Evolutionary conservation across 1,284 basidiomycete species (phyloP).

Genomic region (Cryptococcus depauperatus): DNA sequence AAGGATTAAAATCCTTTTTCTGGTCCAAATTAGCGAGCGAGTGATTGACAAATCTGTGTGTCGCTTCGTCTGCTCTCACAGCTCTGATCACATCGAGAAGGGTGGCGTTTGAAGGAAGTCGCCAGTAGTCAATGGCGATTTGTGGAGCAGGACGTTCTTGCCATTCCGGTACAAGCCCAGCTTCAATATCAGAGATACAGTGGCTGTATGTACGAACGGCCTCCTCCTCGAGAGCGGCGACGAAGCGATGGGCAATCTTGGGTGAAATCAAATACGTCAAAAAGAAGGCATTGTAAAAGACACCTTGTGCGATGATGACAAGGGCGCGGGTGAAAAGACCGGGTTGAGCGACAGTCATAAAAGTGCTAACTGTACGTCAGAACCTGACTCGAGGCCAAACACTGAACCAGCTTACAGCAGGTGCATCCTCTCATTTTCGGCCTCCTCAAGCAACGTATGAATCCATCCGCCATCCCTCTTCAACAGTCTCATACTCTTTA

Average conservation of each 20-base stretch:
- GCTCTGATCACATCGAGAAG: conserved; percentile 82
- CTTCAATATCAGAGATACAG: conserved; percentile 73
- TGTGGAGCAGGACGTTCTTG: conserved; percentile 60
- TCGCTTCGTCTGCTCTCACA: conserved; percentile 85
- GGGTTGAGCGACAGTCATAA: conserved; percentile 76
- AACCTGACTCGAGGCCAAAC: conserved; percentile 5
- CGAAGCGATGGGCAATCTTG: conserved; percentile 80
- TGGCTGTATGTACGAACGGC: conserved; percentile 82
- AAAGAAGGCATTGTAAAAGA: conserved; percentile 88
- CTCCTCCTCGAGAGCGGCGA: conserved; percentile 91
- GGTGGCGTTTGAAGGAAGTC: conserved; percentile 62
- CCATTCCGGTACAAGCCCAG: conserved; percentile 85
- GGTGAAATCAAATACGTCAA: conserved; percentile 76
- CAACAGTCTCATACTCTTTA: conserved; percentile 73
- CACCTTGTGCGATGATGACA: conserved; percentile 73
- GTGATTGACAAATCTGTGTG: conserved; percentile 88
- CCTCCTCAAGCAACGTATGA: conserved; percentile 77
- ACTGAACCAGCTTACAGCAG: conserved; percentile 57
- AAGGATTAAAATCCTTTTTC: conserved; percentile 75
- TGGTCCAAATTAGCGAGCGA: conserved; percentile 75
- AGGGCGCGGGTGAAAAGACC: conserved; percentile 67
- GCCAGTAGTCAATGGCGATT: conserved; percentile 91
- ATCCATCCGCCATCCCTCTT: conserved; percentile 83
- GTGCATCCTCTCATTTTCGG: conserved; percentile 94
- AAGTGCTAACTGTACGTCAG: conserved; percentile 55